Percentiles rank a stretch among this genome's conserved stretches.
Evolutionary conservation across 2,329 filamentous ascomycete species (phyloP).

Genomic region (Monosporascus sp.): DNA sequence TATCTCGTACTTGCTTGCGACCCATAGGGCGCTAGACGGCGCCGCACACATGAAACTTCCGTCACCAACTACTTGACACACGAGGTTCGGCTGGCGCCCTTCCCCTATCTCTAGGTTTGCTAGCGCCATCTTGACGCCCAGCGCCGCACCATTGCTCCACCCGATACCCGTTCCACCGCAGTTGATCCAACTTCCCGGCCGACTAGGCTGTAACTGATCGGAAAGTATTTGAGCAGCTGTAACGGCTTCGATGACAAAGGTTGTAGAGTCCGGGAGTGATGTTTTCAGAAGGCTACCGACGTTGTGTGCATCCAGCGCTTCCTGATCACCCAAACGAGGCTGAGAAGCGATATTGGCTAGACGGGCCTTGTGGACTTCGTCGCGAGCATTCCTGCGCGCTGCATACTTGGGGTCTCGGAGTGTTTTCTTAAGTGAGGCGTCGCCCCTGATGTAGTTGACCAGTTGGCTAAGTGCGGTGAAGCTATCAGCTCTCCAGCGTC

Average conservation of each 20-base stretch:
- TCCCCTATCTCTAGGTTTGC: slow-evolving; percentile 44
- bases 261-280: slow-evolving; percentile 40
- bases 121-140: slow-evolving; percentile 71
- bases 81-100: slow-evolving; percentile 32
- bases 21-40: slow-evolving; percentile 45
- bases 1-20: slow-evolving; percentile 41
- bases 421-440: slow-evolving; percentile 1
- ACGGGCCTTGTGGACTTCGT: slow-evolving; percentile 14
- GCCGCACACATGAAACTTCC: slow-evolving; percentile 46
- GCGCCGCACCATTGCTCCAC: slow-evolving; percentile 71
- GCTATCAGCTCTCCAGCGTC: slow-evolving; percentile 46
- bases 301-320: slow-evolving; percentile 17
- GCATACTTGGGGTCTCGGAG: slow-evolving; percentile 26
- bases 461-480: slow-evolving; percentile 36
- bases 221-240: slow-evolving; percentile 64
- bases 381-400: slow-evolving; percentile 7
- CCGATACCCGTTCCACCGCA: slow-evolving; percentile 77
- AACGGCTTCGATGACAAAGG: slow-evolving; percentile 75
- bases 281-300: slow-evolving; percentile 18
- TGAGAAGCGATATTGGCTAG: slow-evolving; percentile 17
- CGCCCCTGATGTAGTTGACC: slow-evolving; percentile 14
- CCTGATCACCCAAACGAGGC: slow-evolving; percentile 12
- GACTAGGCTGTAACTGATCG: slow-evolving; percentile 64
- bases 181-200: slow-evolving; percentile 73
- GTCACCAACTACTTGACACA: slow-evolving; percentile 46